phyloP scores from a whole-genome alignment of 768 basidiomycete species.

The Rickenella mellea region DNA sequence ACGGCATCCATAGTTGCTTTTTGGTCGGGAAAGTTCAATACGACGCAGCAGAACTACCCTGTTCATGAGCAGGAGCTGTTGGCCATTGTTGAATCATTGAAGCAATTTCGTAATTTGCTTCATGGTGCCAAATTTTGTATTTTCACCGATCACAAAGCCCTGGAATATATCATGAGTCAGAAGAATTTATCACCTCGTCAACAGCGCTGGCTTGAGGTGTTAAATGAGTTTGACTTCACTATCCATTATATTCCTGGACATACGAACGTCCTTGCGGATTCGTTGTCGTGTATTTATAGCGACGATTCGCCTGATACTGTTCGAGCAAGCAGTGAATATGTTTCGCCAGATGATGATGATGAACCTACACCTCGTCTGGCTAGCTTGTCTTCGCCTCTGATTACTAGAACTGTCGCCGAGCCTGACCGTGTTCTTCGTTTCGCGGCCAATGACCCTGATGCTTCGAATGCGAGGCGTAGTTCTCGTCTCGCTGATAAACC shows the following conservation, averaged over 20 bases:
- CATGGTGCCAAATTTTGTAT: constrained; percentile 20
- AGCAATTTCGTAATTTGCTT: constrained; percentile 21
- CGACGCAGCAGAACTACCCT: constrained; percentile 30
- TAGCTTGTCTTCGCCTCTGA: too few relatives aligned
- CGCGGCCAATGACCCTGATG: too few relatives aligned
- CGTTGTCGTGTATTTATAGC: constrained; percentile 16
- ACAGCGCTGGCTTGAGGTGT: constrained; percentile 26
- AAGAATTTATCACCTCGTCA: constrained; percentile 23
- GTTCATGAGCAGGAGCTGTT: constrained; percentile 31
- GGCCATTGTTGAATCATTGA: constrained; percentile 27
- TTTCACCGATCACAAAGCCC: constrained; percentile 21
- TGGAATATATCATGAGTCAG: constrained; percentile 23
- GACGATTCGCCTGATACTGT: constrained; percentile 14
- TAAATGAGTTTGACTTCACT: constrained; percentile 21
- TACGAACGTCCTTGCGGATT: constrained; percentile 24
- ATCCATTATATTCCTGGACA: constrained; percentile 21
- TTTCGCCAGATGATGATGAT: constrained; percentile 10
- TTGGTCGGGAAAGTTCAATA: constrained; percentile 25
- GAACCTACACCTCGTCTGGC: too few relatives aligned
- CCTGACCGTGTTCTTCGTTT: too few relatives aligned
- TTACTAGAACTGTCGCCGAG: too few relatives aligned
- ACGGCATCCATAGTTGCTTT: constrained; percentile 19
- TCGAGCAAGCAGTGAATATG: constrained; percentile 12
- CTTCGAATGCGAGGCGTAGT: too few relatives aligned
- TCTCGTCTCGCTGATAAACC: too few relatives aligned